These are phyloP conservation scores for Suillus cothurnatus DNA, from an alignment of 768 basidiomycete genomes.

Conservation along the genomic window DNA sequence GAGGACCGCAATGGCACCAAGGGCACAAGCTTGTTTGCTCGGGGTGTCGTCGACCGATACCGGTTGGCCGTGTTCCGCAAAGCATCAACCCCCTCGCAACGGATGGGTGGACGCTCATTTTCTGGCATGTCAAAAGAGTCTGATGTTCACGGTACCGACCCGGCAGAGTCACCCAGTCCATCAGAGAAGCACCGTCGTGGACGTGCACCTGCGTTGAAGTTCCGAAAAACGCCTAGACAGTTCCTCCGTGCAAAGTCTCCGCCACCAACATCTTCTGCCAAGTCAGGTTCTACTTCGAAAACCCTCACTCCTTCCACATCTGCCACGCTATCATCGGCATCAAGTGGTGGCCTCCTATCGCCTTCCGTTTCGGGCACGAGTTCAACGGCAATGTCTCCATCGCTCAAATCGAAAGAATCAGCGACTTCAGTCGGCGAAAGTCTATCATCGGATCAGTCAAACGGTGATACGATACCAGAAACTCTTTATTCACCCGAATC, in stretches of 20 bases:
- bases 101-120: conserved; percentile 46
- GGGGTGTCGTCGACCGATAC: conserved; percentile 91
- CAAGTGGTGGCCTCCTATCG: conserved; percentile 55
- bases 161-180: conserved; percentile 46
- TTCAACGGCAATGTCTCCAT: conserved; percentile 53
- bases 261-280: conserved; percentile 37
- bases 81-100: conserved; percentile 63
- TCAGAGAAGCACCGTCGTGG: conserved; percentile 66
- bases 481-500: conserved; percentile 32
- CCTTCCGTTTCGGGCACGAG: conserved; percentile 63
- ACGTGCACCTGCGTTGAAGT: conserved; percentile 64
- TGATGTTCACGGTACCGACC: conserved; percentile 42
- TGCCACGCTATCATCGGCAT: conserved; percentile 36
- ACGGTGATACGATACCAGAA: conserved; percentile 44
- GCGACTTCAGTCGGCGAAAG: conserved; percentile 74
- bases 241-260: conserved; percentile 78
- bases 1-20: conserved; percentile 83
- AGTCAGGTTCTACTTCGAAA: conserved; percentile 34
- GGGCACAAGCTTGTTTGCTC: conserved; percentile 81
- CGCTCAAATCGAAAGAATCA: conserved; percentile 81
- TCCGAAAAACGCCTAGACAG: conserved; percentile 71
- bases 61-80: conserved; percentile 85
- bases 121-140: conserved; percentile 64
- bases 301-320: conserved; percentile 47
- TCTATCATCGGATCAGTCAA: conserved; percentile 72